Evolutionary conservation across 139 green algal genomes (phyloP).

Genomic region (Tetraselmis striata): DNA sequence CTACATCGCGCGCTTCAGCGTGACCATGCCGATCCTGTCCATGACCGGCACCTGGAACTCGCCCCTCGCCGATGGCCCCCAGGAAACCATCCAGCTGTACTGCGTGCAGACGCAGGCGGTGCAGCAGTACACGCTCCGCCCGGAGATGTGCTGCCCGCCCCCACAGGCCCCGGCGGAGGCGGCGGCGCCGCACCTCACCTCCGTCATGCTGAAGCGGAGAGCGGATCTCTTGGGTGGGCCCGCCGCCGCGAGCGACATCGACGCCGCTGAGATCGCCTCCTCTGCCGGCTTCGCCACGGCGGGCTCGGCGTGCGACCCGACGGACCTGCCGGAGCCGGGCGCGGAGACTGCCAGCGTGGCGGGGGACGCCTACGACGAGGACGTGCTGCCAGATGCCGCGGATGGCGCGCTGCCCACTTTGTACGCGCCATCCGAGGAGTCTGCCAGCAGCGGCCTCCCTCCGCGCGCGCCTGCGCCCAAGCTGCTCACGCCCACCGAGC

Average conservation of each 20-base stretch:
- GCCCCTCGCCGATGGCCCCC: constrained; percentile 14
- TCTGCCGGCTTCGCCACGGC: background rate
- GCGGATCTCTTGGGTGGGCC: background rate
- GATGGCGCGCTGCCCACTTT: too few relatives aligned
- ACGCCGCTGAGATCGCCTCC: background rate
- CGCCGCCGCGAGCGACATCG: background rate
- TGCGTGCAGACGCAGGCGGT: constrained; percentile 73
- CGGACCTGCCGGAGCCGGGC: background rate
- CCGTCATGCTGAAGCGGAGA: background rate
- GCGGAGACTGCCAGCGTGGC: background rate
- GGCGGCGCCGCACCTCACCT: background rate
- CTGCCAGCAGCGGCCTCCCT: background rate
- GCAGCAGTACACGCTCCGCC: constrained; percentile 77
- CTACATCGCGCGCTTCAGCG: constrained; percentile 55
- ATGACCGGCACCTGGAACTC: constrained; percentile 21
- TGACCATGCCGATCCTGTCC: constrained; percentile 73
- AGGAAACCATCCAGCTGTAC: constrained; percentile 39
- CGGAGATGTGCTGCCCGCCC: constrained; percentile 39
- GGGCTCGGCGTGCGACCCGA: background rate
- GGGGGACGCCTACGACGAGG: background rate
- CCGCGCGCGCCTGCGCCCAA: background rate
- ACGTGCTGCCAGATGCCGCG: background rate
- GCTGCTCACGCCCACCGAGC: background rate
- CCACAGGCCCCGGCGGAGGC: background rate
- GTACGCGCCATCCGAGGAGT: background rate